Base-by-base conservation (phyloP, 2,329 filamentous ascomycete species). In the Volutella citrinella region DNA sequence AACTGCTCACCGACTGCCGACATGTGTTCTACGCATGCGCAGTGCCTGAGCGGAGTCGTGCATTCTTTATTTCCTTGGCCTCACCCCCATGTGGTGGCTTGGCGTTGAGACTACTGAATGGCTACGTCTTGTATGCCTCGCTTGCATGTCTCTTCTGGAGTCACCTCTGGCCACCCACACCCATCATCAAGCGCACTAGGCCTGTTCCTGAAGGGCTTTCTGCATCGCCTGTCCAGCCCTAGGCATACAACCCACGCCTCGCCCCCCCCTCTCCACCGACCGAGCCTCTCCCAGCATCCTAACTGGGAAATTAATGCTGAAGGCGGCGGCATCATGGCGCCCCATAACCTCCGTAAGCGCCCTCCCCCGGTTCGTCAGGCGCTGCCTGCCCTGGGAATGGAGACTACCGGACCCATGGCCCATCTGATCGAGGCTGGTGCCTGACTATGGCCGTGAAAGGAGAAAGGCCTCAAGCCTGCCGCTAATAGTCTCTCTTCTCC, bases 141-240 rank as follows among this genome's bases (percentile, higher is more conserved):
- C n/a, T n/a, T n/a, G n/a, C n/a, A n/a, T n/a, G n/a, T n/a, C n/a
- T n/a, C n/a, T n/a, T n/a, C n/a, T 21, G 30, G 40, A 39, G 47
- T 46, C 38, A 37, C 36, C 24, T 31, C 32, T 28, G 33, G 19
- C 25, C 28, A 24, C 32, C 35, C 32, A 42, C 44, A 18, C 27
- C 30, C 38, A 39, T 29, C 34, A 27, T 23, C 17, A 27, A 20
- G 22, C 34, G 20, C 46, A 45, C 55, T 55, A 59, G 41, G 31
- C 55, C 56, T 58, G 52, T 59, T 58, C 56, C 53, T 58, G 53
- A 51, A 52, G n/a, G n/a, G n/a, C n/a, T n/a, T n/a, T n/a, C n/a
- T n/a, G n/a, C n/a, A n/a, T n/a, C n/a, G n/a, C n/a, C n/a, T n/a
- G n/a, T n/a, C n/a, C n/a, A n/a, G n/a, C n/a, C n/a, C n/a, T n/a